These are phyloP conservation scores for Coemansia sp. DNA, from an alignment of 192 early-diverging fungal species.

Conservation along the genomic window DNA sequence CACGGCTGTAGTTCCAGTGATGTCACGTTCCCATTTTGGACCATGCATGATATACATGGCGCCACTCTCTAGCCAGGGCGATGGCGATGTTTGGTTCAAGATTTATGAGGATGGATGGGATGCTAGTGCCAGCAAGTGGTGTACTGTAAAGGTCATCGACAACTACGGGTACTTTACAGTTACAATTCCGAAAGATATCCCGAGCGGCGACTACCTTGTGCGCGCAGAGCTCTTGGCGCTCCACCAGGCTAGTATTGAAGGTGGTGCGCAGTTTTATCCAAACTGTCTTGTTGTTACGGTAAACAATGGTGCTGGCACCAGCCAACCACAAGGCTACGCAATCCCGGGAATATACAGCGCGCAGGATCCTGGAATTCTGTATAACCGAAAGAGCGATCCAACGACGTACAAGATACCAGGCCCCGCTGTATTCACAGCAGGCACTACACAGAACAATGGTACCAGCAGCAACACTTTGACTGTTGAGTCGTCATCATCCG, in stretches of 20 bases:
- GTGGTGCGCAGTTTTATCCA: slow-evolving; percentile 12
- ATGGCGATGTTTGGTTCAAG: slow-evolving; percentile 16
- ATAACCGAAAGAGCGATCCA: slow-evolving; percentile 8
- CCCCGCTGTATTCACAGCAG: background rate
- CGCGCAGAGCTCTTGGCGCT: slow-evolving; percentile 15
- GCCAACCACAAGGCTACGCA: background rate
- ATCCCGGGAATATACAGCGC: slow-evolving; percentile 14
- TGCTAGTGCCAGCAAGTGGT: slow-evolving; percentile 3
- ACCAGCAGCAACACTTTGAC: background rate
- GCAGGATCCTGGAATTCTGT: slow-evolving; percentile 12
- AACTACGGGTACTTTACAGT: slow-evolving; percentile 1
- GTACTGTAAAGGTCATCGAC: slow-evolving; percentile 8
- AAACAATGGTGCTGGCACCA: background rate
- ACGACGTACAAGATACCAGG: slow-evolving; percentile 6
- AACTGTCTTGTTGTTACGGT: slow-evolving; percentile 10
- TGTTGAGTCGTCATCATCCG: too few relatives aligned
- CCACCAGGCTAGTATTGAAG: background rate
- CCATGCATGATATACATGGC: slow-evolving; percentile 23
- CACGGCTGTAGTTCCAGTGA: slow-evolving; percentile 7
- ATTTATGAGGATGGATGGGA: slow-evolving; percentile 11
- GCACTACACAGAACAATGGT: background rate
- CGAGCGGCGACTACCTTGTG: slow-evolving; percentile 12
- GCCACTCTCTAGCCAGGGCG: slow-evolving; percentile 8
- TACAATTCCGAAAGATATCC: slow-evolving; percentile 10
- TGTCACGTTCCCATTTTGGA: slow-evolving; percentile 13